Percentiles rank a stretch among this genome's conserved stretches.
These are phyloP conservation scores for Zizania palustris DNA, from an alignment of 202 grass and related monocot species.

Conservation along the genomic window DNA sequence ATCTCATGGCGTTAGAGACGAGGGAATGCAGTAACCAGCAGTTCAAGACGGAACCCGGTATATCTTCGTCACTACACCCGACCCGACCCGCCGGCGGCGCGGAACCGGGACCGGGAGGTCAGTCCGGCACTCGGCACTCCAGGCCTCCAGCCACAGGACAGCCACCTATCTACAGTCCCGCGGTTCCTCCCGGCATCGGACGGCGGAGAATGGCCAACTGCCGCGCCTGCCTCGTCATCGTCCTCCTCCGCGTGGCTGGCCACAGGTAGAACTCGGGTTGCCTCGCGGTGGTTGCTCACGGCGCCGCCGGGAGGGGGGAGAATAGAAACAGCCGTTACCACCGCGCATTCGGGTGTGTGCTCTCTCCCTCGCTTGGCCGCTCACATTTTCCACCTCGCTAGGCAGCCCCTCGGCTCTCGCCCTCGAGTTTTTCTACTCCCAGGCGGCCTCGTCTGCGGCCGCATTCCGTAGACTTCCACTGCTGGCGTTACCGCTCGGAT, in stretches of 20 bases:
- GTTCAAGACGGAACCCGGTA: too few species aligned
- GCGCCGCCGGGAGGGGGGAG: constrained; percentile 15
- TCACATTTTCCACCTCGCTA: constrained; percentile 24
- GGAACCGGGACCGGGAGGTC: too few species aligned
- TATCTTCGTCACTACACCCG: too few species aligned
- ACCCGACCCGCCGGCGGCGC: too few species aligned
- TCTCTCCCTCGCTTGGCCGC: background rate
- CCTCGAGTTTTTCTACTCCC: constrained; percentile 12
- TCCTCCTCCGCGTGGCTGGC: too few species aligned
- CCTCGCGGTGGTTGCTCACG: background rate
- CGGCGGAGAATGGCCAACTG: constrained; percentile 1
- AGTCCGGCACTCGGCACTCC: too few species aligned
- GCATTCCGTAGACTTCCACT: constrained; percentile 32
- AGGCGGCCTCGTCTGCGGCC: background rate
- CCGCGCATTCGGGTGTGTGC: constrained; percentile 18
- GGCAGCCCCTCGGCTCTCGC: background rate
- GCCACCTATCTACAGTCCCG: too few species aligned
- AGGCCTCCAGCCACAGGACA: too few species aligned
- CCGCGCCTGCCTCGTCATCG: background rate
- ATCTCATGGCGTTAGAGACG: too few species aligned
- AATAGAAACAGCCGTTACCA: constrained; percentile 42
- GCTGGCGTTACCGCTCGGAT: constrained; percentile 47
- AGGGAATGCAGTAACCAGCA: too few species aligned
- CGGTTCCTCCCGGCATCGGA: constrained; percentile 32
- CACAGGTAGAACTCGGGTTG: background rate